Evolutionary conservation across 495 filamentous ascomycete genomes (phyloP).

Genomic region (Chlorociboria aeruginascens): DNA sequence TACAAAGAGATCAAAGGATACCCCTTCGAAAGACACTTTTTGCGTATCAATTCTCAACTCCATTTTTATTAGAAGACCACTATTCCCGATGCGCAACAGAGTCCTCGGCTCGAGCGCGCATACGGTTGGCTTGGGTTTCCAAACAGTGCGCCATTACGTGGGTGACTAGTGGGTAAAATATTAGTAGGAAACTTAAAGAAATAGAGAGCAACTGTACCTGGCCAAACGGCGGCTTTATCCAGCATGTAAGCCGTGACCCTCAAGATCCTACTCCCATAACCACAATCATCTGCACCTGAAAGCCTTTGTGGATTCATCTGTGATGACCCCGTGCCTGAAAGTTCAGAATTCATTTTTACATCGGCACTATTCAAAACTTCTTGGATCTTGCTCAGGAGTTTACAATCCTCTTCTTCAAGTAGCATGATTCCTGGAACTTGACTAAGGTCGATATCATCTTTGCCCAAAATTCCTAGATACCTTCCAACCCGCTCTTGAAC

Average conservation of each 20-base stretch:
- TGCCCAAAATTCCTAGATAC: constrained; percentile 77
- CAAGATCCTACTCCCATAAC: constrained; percentile 79
- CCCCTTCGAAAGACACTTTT: constrained; percentile 2
- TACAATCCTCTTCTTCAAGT: constrained; percentile 84
- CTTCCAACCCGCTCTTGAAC: constrained; percentile 89
- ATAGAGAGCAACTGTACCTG: constrained; percentile 42
- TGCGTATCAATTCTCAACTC: not conserved
- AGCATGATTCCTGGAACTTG: constrained; percentile 79
- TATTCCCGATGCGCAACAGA: constrained; percentile 40
- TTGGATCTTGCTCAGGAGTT: constrained; percentile 73
- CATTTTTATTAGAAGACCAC: not conserved
- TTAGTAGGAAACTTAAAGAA: constrained; percentile 20
- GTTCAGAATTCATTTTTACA: constrained; percentile 58
- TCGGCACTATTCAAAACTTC: constrained; percentile 71
- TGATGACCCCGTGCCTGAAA: constrained; percentile 32
- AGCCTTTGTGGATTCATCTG: constrained; percentile 35
- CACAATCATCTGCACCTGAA: constrained; percentile 49
- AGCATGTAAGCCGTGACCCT: constrained; percentile 81
- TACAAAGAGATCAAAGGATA: constrained; percentile 1
- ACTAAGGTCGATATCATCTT: constrained; percentile 62
- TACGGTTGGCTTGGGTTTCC: constrained; percentile 72
- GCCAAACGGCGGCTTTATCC: constrained; percentile 85
- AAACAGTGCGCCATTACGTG: constrained; percentile 80
- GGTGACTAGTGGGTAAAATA: constrained; percentile 44
- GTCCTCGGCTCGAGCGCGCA: constrained; percentile 55